Conservation (phyloP, 2,329 filamentous ascomycete genomes). For the Cladophialophora immunda region DNA sequence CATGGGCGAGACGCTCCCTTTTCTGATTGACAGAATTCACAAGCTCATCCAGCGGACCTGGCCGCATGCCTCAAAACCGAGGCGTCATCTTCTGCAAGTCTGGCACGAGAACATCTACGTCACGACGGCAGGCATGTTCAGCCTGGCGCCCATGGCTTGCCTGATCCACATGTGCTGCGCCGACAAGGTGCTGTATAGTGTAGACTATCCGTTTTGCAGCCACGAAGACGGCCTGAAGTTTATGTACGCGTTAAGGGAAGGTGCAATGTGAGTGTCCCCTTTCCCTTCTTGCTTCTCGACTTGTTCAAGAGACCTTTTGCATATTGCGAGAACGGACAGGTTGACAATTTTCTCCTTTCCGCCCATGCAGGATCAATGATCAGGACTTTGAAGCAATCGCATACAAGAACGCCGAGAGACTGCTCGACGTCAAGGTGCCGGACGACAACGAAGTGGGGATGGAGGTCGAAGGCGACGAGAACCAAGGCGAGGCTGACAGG, state of each 20-base stretch:
- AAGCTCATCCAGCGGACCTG: conserved; percentile 31
- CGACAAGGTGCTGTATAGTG: conserved; percentile 64
- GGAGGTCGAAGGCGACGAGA: conserved; percentile 12
- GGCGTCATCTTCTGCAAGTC: conserved; percentile 54
- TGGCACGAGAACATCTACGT: conserved; percentile 67
- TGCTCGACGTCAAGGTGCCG: conserved; percentile 47
- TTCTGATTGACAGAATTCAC: conserved; percentile 57
- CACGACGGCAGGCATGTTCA: conserved; percentile 65
- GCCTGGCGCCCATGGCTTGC: conserved; percentile 57
- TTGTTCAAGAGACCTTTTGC: neutral
- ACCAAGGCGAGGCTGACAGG: neutral
- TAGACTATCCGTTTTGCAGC: conserved; percentile 65
- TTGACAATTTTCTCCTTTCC: neutral
- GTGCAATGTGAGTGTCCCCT: conserved; percentile 49
- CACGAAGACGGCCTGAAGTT: conserved; percentile 60
- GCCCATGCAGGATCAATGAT: conserved; percentile 47
- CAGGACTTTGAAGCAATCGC: conserved; percentile 61
- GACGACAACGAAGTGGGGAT: conserved; percentile 28
- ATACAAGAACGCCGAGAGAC: conserved; percentile 60
- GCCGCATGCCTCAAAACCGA: conserved; percentile 36
- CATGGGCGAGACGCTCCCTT: conserved; percentile 63
- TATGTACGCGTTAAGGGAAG: conserved; percentile 58
- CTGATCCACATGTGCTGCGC: conserved; percentile 47
- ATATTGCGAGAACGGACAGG: neutral
- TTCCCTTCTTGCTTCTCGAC: neutral